A percentile compares a stretch with the other conserved stretches of the same genome.
phyloP scores from a whole-genome alignment of 257 asterid species.

The Marsdenia floribunda region DNA sequence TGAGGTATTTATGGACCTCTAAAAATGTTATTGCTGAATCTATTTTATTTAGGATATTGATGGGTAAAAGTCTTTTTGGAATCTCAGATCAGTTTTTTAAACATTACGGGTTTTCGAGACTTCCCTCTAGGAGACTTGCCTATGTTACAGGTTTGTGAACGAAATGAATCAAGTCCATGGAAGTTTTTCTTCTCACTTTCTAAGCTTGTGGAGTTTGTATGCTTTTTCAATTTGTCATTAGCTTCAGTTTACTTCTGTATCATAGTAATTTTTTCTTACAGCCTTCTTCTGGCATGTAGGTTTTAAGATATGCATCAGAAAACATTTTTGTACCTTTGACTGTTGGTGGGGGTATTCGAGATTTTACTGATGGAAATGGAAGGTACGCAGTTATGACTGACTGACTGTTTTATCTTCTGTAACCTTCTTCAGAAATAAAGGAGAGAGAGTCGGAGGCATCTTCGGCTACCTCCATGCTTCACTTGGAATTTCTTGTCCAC shows the following conservation, averaged over 20 bases:
- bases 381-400: constrained; percentile 28
- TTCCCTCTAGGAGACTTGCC: constrained; percentile 97
- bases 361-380: constrained; percentile 86
- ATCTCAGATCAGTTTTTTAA: constrained; percentile 81
- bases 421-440: not conserved
- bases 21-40: not conserved
- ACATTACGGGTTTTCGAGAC: constrained; percentile 95
- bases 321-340: constrained; percentile 89
- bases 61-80: constrained; percentile 2
- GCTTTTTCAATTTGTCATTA: not conserved
- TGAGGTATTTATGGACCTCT: constrained; percentile 53
- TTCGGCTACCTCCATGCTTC: not conserved
- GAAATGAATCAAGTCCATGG: not conserved
- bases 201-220: not conserved
- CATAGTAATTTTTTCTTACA: not conserved
- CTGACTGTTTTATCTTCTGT: not conserved
- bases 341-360: constrained; percentile 96
- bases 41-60: constrained; percentile 8
- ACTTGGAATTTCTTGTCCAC: not conserved
- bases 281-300: constrained; percentile 38
- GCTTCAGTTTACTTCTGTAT: not conserved
- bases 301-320: constrained; percentile 66
- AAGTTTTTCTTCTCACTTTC: not conserved
- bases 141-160: constrained; percentile 73
- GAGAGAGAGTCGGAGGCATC: not conserved